Percentiles rank a stretch among this genome's conserved stretches.
These are phyloP conservation scores for Anthoceros angustus DNA, from an alignment of 225 moss, liverwort and hornwort species.

Conservation along the genomic window DNA sequence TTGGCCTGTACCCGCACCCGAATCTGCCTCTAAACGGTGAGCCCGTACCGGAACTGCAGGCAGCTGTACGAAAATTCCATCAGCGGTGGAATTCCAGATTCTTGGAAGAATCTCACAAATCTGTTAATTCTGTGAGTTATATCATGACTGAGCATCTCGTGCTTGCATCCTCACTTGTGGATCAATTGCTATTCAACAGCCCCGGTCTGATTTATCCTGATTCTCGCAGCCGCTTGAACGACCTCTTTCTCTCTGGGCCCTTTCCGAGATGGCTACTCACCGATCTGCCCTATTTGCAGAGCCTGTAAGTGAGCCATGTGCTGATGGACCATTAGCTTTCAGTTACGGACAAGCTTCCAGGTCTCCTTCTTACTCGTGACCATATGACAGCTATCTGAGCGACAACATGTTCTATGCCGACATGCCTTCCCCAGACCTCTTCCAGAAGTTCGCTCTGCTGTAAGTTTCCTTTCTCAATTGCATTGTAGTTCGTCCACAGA, in stretches of 20 bases:
- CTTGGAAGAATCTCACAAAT: constrained; percentile 9
- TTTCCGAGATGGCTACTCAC: not conserved
- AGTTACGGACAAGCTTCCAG: not conserved
- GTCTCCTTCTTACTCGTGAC: not conserved
- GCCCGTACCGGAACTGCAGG: not conserved
- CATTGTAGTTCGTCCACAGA: not conserved
- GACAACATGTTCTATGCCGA: not conserved
- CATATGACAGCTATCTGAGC: not conserved
- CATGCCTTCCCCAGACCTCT: not conserved
- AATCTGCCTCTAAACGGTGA: not conserved
- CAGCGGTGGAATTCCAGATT: constrained; percentile 14
- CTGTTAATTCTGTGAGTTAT: constrained; percentile 9
- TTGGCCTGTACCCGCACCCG: not conserved
- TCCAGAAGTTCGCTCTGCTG: not conserved
- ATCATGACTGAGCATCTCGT: not conserved
- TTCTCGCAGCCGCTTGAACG: not conserved
- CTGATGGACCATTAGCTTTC: not conserved
- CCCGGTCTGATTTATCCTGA: not conserved
- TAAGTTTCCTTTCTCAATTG: not conserved
- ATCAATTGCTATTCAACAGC: not conserved
- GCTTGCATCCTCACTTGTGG: not conserved
- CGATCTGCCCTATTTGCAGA: not conserved
- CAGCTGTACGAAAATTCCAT: constrained; percentile 9
- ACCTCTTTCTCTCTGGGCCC: not conserved
- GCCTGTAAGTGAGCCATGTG: not conserved